phyloP scores from a whole-genome alignment of 495 filamentous ascomycete species.

The Podospora bellae-mahoneyi region DNA sequence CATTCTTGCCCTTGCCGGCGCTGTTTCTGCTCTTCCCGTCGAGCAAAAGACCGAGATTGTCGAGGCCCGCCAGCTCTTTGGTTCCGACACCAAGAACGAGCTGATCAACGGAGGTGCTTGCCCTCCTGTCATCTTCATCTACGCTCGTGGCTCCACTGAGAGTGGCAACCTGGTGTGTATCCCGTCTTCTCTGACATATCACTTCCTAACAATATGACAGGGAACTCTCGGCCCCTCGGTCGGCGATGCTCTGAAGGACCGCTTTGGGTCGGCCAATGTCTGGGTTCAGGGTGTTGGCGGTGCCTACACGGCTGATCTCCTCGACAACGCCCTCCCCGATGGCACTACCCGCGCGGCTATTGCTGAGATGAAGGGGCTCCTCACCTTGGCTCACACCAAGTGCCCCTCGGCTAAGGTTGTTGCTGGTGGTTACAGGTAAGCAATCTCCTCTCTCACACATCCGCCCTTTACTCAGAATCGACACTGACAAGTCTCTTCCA shows the following conservation, averaged over 20 bases:
- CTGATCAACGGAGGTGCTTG: slow-evolving; percentile 30
- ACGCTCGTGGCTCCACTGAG: slow-evolving; percentile 40
- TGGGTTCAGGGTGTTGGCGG: slow-evolving; percentile 40
- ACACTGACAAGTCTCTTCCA: slow-evolving; percentile 36
- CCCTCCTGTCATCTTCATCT: slow-evolving; percentile 49
- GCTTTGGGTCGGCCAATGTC: slow-evolving; percentile 27
- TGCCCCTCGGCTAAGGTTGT: slow-evolving; percentile 40
- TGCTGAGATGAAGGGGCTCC: slow-evolving; percentile 32
- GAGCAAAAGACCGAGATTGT: background rate
- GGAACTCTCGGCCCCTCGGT: slow-evolving; percentile 31
- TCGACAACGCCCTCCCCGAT: slow-evolving; percentile 34
- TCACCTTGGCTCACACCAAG: slow-evolving; percentile 32
- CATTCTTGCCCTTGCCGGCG: slow-evolving; percentile 9
- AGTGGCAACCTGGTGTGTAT: slow-evolving; percentile 49
- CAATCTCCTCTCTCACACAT: slow-evolving; percentile 16
- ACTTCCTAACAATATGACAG: slow-evolving; percentile 10
- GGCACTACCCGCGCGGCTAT: slow-evolving; percentile 38
- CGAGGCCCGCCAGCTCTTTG: slow-evolving; percentile 35
- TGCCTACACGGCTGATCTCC: slow-evolving; percentile 34
- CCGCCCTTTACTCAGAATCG: background rate
- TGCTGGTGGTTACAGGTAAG: slow-evolving; percentile 40
- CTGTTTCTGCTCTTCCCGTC: slow-evolving; percentile 15
- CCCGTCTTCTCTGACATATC: background rate
- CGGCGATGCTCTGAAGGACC: slow-evolving; percentile 30
- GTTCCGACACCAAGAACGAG: slow-evolving; percentile 48